phyloP scores from a whole-genome alignment of 805 yeast species.

The Teunomyces cretensis region DNA sequence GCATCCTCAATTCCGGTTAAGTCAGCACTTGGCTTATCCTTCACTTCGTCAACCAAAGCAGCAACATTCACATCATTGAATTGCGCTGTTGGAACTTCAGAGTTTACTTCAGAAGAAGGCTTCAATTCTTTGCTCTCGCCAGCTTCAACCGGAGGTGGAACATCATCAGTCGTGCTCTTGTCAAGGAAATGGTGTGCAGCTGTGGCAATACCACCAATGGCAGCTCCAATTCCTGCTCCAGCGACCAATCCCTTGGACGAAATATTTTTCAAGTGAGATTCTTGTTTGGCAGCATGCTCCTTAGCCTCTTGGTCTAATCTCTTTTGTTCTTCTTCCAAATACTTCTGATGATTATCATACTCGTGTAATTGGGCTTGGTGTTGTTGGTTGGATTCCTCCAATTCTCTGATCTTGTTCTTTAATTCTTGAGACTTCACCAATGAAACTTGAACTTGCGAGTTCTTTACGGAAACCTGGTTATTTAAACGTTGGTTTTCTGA shows the following conservation, averaged over 20 bases:
- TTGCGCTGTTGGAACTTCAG: neutral
- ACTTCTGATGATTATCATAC: conserved; percentile 1
- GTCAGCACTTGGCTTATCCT: conserved; percentile 24
- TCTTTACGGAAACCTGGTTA: conserved; percentile 62
- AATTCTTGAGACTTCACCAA: conserved; percentile 48
- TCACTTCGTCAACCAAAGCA: conserved; percentile 27
- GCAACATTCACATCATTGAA: conserved; percentile 2
- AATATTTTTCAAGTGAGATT: neutral
- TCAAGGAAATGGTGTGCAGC: neutral
- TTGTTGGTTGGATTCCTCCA: conserved; percentile 21
- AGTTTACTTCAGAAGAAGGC: neutral
- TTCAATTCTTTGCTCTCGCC: neutral
- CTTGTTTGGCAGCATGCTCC: conserved; percentile 3
- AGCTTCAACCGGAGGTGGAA: neutral
- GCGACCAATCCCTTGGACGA: conserved; percentile 4
- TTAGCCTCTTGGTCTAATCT: conserved; percentile 4
- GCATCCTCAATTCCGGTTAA: conserved; percentile 27
- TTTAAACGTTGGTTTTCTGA: conserved; percentile 59
- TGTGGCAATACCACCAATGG: conserved; percentile 9
- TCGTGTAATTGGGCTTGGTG: conserved; percentile 22
- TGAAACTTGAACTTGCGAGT: conserved; percentile 68
- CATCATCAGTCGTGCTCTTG: neutral
- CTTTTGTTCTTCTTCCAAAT: neutral
- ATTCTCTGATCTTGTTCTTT: conserved; percentile 26
- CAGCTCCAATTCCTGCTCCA: conserved; percentile 12